These are phyloP conservation scores for Verticillium zaregamsianum DNA, from an alignment of 2,329 filamentous ascomycete species.

Conservation along the genomic window DNA sequence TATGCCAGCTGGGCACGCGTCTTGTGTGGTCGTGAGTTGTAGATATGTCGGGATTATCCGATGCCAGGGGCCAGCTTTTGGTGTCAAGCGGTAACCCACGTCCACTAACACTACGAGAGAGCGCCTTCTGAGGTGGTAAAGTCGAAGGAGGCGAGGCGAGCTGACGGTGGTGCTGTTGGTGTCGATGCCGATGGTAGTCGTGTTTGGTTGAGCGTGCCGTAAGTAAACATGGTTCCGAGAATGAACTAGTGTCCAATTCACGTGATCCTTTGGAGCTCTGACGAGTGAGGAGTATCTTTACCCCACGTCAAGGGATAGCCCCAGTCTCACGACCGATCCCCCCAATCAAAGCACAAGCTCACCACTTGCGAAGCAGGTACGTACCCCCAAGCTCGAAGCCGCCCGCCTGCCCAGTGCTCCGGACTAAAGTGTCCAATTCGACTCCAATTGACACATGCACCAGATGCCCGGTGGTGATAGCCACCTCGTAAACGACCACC, in stretches of 20 bases:
- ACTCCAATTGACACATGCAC: not conserved
- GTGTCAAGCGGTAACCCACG: not conserved
- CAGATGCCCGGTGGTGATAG: not conserved
- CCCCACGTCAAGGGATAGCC: not conserved
- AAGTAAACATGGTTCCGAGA: slow-evolving; percentile 26
- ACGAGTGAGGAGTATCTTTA: not conserved
- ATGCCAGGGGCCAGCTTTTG: not conserved
- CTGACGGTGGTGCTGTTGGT: slow-evolving; percentile 1
- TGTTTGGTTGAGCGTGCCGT: not conserved
- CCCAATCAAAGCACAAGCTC: not conserved
- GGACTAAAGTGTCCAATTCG: not conserved
- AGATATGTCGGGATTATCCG: not conserved
- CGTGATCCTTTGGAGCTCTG: not conserved
- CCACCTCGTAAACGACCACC: not conserved
- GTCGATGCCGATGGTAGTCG: slow-evolving; percentile 1
- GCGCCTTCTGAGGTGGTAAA: not conserved
- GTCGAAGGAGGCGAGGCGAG: not conserved
- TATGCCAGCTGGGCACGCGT: not conserved
- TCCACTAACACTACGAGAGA: not conserved
- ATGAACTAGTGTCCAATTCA: slow-evolving; percentile 11
- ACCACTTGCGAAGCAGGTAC: not conserved
- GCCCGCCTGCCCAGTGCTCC: not conserved
- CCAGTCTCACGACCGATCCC: not conserved
- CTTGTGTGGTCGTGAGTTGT: not conserved
- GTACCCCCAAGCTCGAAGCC: not conserved